Evolutionary conservation across 768 basidiomycete species (phyloP), one percentile per base, ranked within the genome.

Genomic region (Boletus subcaerulescens): DNA sequence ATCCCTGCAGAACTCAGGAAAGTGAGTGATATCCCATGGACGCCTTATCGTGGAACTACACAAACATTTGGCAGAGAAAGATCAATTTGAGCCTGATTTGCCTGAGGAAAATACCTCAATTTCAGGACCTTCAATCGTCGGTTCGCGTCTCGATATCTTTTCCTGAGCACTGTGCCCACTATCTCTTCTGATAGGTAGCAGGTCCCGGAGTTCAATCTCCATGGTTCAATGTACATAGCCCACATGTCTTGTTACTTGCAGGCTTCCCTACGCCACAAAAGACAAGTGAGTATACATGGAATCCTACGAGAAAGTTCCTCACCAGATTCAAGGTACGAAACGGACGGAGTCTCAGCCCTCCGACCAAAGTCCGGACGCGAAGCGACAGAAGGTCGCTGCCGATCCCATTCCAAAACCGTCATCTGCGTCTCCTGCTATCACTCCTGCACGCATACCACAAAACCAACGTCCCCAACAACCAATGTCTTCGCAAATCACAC

Each of bases 1-100:
- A 66, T 90, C 4, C 82, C 87, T 1, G 32, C 52, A 4, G 87
- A 89, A 64, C 62, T 89, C 26, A 82, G 77, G 52, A 86, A 85
- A 74, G 87, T 84, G 10, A 38, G 73, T 24, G 5, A 47, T 15
- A 32, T 17, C 17, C 22, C 11, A 8, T 14, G 15, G 1, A 38
- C 18, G 4, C 29, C 36, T 47, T 47, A 10, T 2, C 36, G 15
- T 42, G 33, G 18, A 45, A n/a, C 18, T 33, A 6, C 20, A 14
- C 45, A 29, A 50, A 31, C 38, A 0, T 18, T 39, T 53, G 50
- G 7, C 52, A 89, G 87, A 75, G 86, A 59, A 80, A 81, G 46
- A 86, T 89, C 45, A 70, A 79, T 53, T 73, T 81, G 47, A 86
- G 75, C 58, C 70, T 77, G 12, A 79, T 89, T 12, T 72, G 72